Conservation (phyloP, 78 protist genomes). For the Dictyostelium purpureum region DNA sequence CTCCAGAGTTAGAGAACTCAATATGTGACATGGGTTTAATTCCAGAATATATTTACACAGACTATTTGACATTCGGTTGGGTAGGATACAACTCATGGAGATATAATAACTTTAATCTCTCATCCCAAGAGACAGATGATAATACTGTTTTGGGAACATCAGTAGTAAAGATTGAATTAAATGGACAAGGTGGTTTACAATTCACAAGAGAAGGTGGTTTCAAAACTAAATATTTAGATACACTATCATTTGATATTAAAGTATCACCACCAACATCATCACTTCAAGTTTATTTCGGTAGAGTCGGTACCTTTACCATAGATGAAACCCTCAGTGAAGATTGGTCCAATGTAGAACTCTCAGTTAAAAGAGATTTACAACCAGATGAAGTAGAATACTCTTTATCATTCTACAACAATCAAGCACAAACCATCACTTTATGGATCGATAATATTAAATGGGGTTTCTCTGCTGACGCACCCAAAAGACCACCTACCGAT, state of each 20-base stretch:
- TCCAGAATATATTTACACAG: slow-evolving; percentile 31
- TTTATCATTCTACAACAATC: not conserved
- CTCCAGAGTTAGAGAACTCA: not conserved
- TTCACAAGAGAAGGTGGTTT: slow-evolving; percentile 65
- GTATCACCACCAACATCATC: not conserved
- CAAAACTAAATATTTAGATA: slow-evolving; percentile 25
- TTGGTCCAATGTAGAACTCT: not conserved
- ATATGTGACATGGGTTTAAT: slow-evolving; percentile 38
- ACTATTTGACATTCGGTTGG: slow-evolving; percentile 46
- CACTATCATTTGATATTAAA: not conserved
- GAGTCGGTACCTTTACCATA: not conserved
- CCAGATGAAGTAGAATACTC: not conserved
- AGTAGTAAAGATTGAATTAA: not conserved
- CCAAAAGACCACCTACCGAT: not conserved
- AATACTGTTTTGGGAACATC: not conserved
- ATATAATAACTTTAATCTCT: not conserved
- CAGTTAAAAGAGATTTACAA: not conserved
- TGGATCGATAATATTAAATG: slow-evolving; percentile 34
- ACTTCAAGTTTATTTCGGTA: not conserved
- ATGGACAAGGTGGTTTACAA: not conserved
- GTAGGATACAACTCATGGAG: not conserved
- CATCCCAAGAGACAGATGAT: slow-evolving; percentile 11
- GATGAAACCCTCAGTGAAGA: not conserved
- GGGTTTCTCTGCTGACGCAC: not conserved
- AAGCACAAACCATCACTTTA: not conserved